These are phyloP conservation scores for Pythium monospermum DNA, from an alignment of 352 stramenopile species.

Conservation along the genomic window DNA sequence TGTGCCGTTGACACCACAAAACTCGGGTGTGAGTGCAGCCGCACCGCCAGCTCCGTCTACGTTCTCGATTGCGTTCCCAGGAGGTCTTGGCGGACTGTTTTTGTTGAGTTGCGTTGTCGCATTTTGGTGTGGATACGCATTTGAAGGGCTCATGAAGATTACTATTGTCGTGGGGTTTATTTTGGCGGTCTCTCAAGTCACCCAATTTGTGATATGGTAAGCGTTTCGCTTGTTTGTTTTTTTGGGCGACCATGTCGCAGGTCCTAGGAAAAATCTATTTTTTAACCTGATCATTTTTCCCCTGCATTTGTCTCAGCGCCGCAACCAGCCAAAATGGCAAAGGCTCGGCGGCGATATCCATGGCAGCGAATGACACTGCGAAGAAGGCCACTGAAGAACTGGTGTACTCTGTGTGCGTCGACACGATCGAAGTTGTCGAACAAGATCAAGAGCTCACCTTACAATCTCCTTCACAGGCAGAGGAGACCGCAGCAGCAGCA, in stretches of 20 bases:
- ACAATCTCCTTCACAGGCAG: constrained; percentile 11
- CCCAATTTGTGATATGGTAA: constrained; percentile 61
- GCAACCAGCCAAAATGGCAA: constrained; percentile 5
- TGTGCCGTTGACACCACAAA: constrained; percentile 32
- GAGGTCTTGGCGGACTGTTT: constrained; percentile 62
- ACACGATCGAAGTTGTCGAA: constrained; percentile 65
- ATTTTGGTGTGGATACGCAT: constrained; percentile 63
- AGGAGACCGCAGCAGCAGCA: too few species aligned
- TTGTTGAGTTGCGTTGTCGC: constrained; percentile 72
- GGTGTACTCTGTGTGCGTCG: constrained; percentile 49
- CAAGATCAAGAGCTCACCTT: constrained; percentile 15
- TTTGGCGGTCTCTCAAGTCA: constrained; percentile 71
- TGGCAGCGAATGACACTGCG: background rate
- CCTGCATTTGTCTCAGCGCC: constrained; percentile 9
- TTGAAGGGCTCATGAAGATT: constrained; percentile 83
- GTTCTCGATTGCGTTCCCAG: constrained; percentile 64
- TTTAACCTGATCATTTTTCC: too few species aligned
- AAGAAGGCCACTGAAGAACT: constrained; percentile 19
- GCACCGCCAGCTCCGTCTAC: constrained; percentile 28
- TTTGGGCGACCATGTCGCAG: too few species aligned
- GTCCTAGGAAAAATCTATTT: too few species aligned
- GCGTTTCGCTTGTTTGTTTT: background rate
- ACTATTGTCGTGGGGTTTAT: constrained; percentile 79
- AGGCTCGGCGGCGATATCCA: background rate
- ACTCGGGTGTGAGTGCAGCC: constrained; percentile 20